Conservation (phyloP, 2,329 filamentous ascomycete genomes). For the Coniella lustricola region DNA sequence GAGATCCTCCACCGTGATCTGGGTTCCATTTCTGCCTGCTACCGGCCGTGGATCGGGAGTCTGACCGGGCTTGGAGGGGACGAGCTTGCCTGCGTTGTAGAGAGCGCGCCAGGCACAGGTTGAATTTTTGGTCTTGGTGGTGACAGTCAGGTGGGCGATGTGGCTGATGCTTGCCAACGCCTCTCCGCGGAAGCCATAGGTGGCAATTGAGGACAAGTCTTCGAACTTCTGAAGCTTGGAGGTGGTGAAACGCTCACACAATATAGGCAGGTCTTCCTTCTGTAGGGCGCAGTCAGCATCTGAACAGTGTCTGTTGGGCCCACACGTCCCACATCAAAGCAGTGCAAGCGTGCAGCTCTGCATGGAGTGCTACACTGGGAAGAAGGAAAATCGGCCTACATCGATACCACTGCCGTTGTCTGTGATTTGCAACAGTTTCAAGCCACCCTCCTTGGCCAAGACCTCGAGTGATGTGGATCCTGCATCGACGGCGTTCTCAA, state of each 20-base stretch:
- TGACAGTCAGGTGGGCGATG: constrained; percentile 91
- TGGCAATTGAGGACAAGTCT: constrained; percentile 81
- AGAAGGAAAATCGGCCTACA: constrained; percentile 41
- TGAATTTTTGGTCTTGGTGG: constrained; percentile 84
- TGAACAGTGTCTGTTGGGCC: background rate
- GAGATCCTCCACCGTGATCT: constrained; percentile 92
- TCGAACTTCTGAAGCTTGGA: constrained; percentile 93
- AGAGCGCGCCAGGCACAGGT: constrained; percentile 84
- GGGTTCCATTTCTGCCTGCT: constrained; percentile 82
- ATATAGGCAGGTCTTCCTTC: constrained; percentile 84
- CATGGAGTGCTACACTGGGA: no score
- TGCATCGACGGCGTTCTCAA: constrained; percentile 97
- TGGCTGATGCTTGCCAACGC: constrained; percentile 96
- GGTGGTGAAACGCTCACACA: constrained; percentile 94
- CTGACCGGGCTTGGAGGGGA: constrained; percentile 81
- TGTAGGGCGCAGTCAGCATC: constrained; percentile 31
- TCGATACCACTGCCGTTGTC: constrained; percentile 96
- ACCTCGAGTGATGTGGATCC: constrained; percentile 88
- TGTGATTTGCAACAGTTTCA: constrained; percentile 93
- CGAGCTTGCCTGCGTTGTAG: constrained; percentile 76
- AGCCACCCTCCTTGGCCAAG: constrained; percentile 85
- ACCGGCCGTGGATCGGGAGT: constrained; percentile 77
- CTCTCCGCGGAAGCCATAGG: constrained; percentile 97
- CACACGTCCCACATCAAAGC: no score
- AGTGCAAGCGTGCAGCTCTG: no score